A percentile compares a stretch with the other conserved stretches of the same genome.
Conservation (phyloP, 192 early-diverging fungal species). For the Coemansia furcata region DNA sequence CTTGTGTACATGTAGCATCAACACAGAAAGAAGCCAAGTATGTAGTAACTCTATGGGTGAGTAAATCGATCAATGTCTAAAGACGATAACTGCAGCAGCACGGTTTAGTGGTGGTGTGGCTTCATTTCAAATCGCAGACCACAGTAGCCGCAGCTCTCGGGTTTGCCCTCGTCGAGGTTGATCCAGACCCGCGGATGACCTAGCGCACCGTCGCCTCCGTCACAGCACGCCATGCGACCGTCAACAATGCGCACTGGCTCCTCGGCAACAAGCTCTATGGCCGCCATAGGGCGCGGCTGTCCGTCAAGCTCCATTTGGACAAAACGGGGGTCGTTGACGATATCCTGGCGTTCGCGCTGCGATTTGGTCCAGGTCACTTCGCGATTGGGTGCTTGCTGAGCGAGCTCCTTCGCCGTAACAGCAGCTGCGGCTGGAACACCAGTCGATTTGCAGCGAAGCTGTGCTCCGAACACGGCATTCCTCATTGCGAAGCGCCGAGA, state of each 20-base stretch:
- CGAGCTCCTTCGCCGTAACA: slow-evolving; percentile 23
- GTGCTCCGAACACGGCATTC: background rate
- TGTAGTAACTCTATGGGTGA: background rate
- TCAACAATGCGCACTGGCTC: slow-evolving; percentile 81
- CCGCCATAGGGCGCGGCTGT: slow-evolving; percentile 89
- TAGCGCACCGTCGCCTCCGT: slow-evolving; percentile 86
- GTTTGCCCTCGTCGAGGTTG: slow-evolving; percentile 65
- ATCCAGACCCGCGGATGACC: slow-evolving; percentile 95
- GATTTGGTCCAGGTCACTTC: slow-evolving; percentile 69
- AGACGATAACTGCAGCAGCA: background rate
- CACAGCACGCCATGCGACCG: slow-evolving; percentile 72
- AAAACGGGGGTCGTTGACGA: slow-evolving; percentile 80
- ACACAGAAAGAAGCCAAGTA: background rate
- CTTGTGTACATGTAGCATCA: background rate
- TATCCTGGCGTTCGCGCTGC: slow-evolving; percentile 68
- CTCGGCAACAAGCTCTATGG: slow-evolving; percentile 87
- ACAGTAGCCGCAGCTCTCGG: slow-evolving; percentile 81
- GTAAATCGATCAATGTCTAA: background rate
- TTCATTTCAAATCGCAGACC: slow-evolving; percentile 80
- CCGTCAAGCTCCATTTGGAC: slow-evolving; percentile 74
- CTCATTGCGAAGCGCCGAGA: slow-evolving; percentile 21
- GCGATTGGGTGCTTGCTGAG: slow-evolving; percentile 75
- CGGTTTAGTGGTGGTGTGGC: slow-evolving; percentile 61
- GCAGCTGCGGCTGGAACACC: slow-evolving; percentile 11
- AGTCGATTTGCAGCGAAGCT: slow-evolving; percentile 46